These are phyloP conservation scores for Calocybe gambosa DNA, from an alignment of 1,284 basidiomycete species.

Conservation along the genomic window DNA sequence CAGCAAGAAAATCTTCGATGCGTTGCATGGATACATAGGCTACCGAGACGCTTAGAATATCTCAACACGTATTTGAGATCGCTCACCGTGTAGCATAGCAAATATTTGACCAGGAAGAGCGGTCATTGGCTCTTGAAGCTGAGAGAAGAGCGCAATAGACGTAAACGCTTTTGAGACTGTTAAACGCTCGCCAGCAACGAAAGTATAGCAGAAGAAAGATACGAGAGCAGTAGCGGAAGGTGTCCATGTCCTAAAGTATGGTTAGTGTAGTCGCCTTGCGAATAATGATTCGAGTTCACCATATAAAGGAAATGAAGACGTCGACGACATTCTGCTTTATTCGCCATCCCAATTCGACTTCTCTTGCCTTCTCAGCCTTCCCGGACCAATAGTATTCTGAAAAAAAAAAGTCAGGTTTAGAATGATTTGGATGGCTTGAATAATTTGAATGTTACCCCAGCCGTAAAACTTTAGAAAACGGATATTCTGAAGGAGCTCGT, in stretches of 20 bases:
- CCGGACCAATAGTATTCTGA: conserved; percentile 50
- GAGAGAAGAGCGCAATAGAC: conserved; percentile 57
- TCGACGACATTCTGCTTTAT: conserved; percentile 58
- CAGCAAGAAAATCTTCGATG: conserved; percentile 55
- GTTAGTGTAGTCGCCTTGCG: not conserved
- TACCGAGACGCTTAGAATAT: conserved; percentile 18
- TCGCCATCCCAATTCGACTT: conserved; percentile 56
- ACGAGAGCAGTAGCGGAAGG: conserved; percentile 61
- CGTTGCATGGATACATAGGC: conserved; percentile 69
- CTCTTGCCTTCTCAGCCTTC: conserved; percentile 44
- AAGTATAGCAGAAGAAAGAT: conserved; percentile 60
- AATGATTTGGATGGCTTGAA: not conserved
- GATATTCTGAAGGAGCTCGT: conserved; percentile 73
- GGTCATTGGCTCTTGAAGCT: conserved; percentile 61
- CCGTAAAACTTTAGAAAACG: conserved; percentile 69
- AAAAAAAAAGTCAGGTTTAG: not conserved
- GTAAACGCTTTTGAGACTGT: conserved; percentile 69
- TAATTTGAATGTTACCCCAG: conserved; percentile 44
- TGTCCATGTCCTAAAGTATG: conserved; percentile 54
- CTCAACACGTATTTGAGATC: conserved; percentile 6
- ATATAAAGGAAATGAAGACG: conserved; percentile 56
- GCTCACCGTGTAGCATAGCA: conserved; percentile 54
- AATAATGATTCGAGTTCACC: conserved; percentile 28
- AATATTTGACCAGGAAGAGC: conserved; percentile 57
- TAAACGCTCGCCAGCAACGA: conserved; percentile 49